A percentile compares a stretch with the other conserved stretches of the same genome.
Conservation (phyloP, 257 asterid genomes). For the Coffea eugenioides region DNA sequence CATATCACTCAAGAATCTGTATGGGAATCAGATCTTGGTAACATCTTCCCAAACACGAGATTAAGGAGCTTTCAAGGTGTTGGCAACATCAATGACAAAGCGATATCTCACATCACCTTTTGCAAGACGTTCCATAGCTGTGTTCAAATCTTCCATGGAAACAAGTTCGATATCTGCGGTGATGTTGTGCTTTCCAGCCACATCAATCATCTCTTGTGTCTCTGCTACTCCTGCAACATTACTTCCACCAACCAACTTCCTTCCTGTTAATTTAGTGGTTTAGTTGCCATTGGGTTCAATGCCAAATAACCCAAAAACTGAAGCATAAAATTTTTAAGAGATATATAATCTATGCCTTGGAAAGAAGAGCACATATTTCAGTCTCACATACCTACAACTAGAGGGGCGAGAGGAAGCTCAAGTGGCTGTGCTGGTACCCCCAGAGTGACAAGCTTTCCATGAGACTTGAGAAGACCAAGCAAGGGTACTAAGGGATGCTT, state of each 20-base stretch:
- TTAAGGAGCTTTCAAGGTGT: conserved; percentile 25
- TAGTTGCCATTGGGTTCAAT: neutral
- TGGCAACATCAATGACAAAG: conserved; percentile 27
- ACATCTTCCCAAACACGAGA: neutral
- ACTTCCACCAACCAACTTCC: conserved; percentile 33
- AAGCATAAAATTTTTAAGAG: neutral
- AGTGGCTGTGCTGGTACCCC: conserved; percentile 42
- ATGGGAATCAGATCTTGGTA: neutral
- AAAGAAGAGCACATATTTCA: neutral
- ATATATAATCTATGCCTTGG: no score
- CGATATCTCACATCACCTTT: conserved; percentile 52
- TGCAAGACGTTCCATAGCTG: conserved; percentile 43
- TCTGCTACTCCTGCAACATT: conserved; percentile 32
- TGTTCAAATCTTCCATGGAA: conserved; percentile 41
- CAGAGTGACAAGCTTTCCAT: conserved; percentile 37
- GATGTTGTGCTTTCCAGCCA: conserved; percentile 38
- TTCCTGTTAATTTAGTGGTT: conserved; percentile 21
- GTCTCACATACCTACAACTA: conserved; percentile 28
- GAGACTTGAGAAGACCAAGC: conserved; percentile 35
- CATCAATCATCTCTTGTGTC: conserved; percentile 39
- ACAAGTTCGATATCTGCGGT: conserved; percentile 42
- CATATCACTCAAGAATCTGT: neutral
- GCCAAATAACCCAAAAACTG: neutral
- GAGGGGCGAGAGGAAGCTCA: conserved; percentile 35
- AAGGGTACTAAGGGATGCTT: conserved; percentile 33